Conservation (phyloP, 192 early-diverging fungal genomes). For the Chytriomyces hyalinus region DNA sequence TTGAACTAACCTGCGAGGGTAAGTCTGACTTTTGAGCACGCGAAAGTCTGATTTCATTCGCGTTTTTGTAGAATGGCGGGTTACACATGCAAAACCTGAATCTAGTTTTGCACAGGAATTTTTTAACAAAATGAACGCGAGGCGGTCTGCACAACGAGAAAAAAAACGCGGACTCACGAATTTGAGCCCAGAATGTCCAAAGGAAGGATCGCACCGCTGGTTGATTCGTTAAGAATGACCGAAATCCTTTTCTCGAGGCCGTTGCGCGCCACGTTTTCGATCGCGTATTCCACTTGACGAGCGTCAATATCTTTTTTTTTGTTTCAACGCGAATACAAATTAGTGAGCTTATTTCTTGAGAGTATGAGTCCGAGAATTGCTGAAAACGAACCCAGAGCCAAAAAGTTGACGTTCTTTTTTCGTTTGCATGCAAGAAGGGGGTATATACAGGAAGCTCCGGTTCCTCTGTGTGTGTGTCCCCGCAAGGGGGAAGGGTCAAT, state of each 20-base stretch:
- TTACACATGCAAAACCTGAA: conserved; percentile 87
- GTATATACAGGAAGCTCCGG: conserved; percentile 91
- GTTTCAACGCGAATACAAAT: no score
- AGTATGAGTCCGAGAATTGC: neutral
- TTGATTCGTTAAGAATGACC: conserved; percentile 45
- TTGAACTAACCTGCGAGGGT: conserved; percentile 55
- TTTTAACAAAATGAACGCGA: neutral
- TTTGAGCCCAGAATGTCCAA: conserved; percentile 21
- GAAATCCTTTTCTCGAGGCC: conserved; percentile 60
- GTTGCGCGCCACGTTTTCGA: conserved; percentile 70
- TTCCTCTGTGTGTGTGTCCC: conserved; percentile 61
- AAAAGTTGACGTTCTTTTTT: conserved; percentile 67
- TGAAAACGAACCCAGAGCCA: conserved; percentile 65
- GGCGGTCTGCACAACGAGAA: neutral
- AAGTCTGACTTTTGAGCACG: conserved; percentile 53
- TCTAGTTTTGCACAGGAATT: conserved; percentile 20
- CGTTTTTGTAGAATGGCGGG: conserved; percentile 81
- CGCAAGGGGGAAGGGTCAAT: neutral
- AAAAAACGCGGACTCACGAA: neutral
- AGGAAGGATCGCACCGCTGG: conserved; percentile 22
- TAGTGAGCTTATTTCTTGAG: neutral
- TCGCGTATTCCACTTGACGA: conserved; percentile 66
- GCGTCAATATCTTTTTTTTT: conserved; percentile 66
- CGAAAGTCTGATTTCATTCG: conserved; percentile 60
- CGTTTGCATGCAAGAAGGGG: conserved; percentile 74